A percentile compares a stretch with the other conserved stretches of the same genome.
Evolutionary conservation across 2,329 filamentous ascomycete species (phyloP).

Genomic region (Pestalotiopsis sp.): DNA sequence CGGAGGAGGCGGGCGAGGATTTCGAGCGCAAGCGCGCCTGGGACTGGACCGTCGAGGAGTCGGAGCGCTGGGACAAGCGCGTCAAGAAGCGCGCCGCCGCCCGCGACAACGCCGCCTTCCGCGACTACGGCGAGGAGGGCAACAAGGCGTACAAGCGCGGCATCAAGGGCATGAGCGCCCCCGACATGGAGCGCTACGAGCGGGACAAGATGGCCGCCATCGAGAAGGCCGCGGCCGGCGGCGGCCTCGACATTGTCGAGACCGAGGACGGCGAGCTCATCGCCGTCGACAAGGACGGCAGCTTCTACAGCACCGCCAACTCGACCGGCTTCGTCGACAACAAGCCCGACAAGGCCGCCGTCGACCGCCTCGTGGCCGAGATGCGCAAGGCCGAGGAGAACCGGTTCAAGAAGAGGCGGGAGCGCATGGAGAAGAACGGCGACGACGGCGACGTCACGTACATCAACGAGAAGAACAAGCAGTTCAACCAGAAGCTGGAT

Average conservation of each 20-base stretch:
- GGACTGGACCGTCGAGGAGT: conserved; percentile 98
- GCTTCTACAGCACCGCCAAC: conserved; percentile 88
- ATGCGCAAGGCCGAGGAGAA: conserved; percentile 86
- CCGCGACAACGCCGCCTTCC: conserved; percentile 84
- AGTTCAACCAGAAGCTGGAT: conserved; percentile 97
- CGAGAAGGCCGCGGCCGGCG: conserved; percentile 80
- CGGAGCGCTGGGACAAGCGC: conserved; percentile 89
- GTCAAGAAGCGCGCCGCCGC: conserved; percentile 82
- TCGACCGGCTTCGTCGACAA: conserved; percentile 80
- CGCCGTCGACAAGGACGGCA: conserved; percentile 87
- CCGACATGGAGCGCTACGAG: conserved; percentile 83
- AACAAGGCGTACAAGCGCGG: conserved; percentile 94
- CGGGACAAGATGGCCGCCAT: conserved; percentile 83
- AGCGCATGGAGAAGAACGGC: conserved; percentile 75
- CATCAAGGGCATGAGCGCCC: conserved; percentile 68
- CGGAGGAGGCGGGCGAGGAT: conserved; percentile 82
- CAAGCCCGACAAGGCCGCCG: conserved; percentile 81
- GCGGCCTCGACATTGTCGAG: conserved; percentile 90
- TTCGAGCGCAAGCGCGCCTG: conserved; percentile 98
- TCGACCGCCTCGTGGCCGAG: conserved; percentile 86
- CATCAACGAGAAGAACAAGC: conserved; percentile 99
- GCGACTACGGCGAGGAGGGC: conserved; percentile 84
- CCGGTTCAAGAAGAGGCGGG: conserved; percentile 81
- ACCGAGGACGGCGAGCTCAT: conserved; percentile 94
- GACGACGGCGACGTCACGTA: conserved; percentile 94